A percentile compares a stretch with the other conserved stretches of the same genome.
Conservation (phyloP, 345 rosid species). For the Linum lewisii region DNA sequence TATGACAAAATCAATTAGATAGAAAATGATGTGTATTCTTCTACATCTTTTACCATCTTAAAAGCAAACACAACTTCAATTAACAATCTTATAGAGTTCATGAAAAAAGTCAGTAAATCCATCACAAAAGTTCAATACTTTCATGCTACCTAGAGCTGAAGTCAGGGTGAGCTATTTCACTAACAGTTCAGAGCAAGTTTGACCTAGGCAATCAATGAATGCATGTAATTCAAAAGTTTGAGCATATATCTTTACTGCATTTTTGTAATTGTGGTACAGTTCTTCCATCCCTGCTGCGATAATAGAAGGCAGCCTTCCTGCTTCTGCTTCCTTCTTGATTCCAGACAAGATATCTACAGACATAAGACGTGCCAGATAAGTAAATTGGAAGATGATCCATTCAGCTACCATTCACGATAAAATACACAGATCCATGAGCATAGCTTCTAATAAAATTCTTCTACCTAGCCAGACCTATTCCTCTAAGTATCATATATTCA, state of each 20-base stretch:
- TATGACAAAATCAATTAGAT: conserved; percentile 1
- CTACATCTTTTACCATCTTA: no score
- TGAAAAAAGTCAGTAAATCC: no score
- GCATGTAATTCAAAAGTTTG: conserved; percentile 20
- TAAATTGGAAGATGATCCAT: neutral
- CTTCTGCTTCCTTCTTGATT: conserved; percentile 58
- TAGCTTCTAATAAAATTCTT: no score
- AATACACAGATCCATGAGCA: no score
- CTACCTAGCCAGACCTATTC: neutral
- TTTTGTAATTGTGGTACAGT: conserved; percentile 72
- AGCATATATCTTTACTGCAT: conserved; percentile 56
- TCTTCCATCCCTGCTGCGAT: conserved; percentile 83
- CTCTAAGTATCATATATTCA: neutral
- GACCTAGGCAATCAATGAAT: conserved; percentile 6
- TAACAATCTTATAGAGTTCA: no score
- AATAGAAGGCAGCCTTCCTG: conserved; percentile 63
- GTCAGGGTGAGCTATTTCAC: no score
- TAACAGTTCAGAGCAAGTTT: no score
- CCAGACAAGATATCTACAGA: conserved; percentile 69
- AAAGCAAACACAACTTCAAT: no score
- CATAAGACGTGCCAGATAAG: conserved; percentile 1
- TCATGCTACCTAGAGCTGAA: no score
- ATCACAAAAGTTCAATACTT: no score
- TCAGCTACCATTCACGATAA: no score
- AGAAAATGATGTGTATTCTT: neutral